A percentile compares a stretch with the other conserved stretches of the same genome.
Conservation (phyloP, 2,329 filamentous ascomycete genomes). For the Sporothrix inflata region DNA sequence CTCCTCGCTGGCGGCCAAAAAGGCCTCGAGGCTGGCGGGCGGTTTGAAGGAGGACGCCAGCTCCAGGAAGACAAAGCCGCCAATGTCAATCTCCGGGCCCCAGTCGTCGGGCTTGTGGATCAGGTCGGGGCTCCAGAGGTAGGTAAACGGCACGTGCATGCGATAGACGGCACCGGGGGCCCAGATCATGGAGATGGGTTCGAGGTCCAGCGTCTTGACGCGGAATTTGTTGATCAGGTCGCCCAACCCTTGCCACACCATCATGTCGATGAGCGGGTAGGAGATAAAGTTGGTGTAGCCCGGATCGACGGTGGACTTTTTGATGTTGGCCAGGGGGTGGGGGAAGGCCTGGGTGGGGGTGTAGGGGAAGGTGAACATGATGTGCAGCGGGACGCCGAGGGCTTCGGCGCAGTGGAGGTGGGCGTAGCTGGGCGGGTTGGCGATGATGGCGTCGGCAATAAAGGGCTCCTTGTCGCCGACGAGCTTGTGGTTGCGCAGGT, state of each 20-base stretch:
- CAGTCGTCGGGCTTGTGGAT: slow-evolving; percentile 70
- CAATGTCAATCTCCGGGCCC: slow-evolving; percentile 71
- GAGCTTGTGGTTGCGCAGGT: slow-evolving; percentile 64
- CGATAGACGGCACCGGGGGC: slow-evolving; percentile 74
- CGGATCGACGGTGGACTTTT: slow-evolving; percentile 69
- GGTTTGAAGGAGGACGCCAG: slow-evolving; percentile 65
- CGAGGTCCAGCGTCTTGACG: slow-evolving; percentile 67
- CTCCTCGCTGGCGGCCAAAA: slow-evolving; percentile 60
- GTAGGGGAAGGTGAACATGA: slow-evolving; percentile 91
- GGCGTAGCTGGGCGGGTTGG: slow-evolving; percentile 78
- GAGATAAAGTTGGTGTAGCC: slow-evolving; percentile 80
- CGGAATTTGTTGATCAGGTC: slow-evolving; percentile 78
- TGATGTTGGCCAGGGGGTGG: slow-evolving; percentile 77
- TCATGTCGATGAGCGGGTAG: slow-evolving; percentile 80
- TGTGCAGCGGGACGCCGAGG: slow-evolving; percentile 73
- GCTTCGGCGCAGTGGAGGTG: slow-evolving; percentile 81
- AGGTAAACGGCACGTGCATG: slow-evolving; percentile 75
- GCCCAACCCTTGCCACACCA: slow-evolving; percentile 87
- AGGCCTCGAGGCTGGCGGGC: slow-evolving; percentile 57
- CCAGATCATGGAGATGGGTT: slow-evolving; percentile 76
- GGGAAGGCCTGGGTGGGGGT: slow-evolving; percentile 75
- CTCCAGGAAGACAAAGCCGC: slow-evolving; percentile 79
- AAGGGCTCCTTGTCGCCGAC: slow-evolving; percentile 65
- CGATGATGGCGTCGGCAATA: slow-evolving; percentile 79
- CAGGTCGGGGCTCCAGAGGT: slow-evolving; percentile 69